Evolutionary conservation across 192 early-diverging fungal species (phyloP), one percentile per base, ranked within the genome.

Genomic region (Coemansia reversa): DNA sequence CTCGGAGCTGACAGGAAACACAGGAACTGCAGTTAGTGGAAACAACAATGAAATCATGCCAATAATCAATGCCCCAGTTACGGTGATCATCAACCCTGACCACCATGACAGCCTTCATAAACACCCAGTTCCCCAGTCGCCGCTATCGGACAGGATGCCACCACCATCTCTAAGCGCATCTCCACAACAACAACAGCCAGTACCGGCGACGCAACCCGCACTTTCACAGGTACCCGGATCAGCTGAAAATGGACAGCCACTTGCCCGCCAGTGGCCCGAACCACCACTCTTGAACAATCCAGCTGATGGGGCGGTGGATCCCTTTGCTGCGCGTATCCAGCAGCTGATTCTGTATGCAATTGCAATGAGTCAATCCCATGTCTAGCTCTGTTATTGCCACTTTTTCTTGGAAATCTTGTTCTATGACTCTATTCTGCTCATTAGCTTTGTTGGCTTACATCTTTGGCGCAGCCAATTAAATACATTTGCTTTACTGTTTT

Each of bases 1-100:
- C 24, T 53, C 76, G 12, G 58, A 79, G 58, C 63, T 79, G 58
- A 70, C 70, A 3, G 76, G 61, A 11, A 79, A 79, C 51, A 65
- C 76, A 3, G 76, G 76, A 16, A 79, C 76, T 0, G 76, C 76
- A 1, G 70, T 79, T 5, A 73, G 70, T 57, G 76, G 76, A 16
- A 70, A 79, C 67, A 73, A 73, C 53, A 79, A 79, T 64, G 70
- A 73, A 22, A 66, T 79, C 14, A 70, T 70, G 71, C 76, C 76
- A n/a, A 79, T 79, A 9, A 73, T 79, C 18, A 79, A 79, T n/a
- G 76, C 76, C 0, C 76, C 76, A 2, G 76, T 79, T 7, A 79
- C 76, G 0, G 71, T 79, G n/a, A 73, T 79, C 28, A 70, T 79
- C 55, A 79, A 62, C 64, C 57, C 48, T 30, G 35, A 62, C 51